Base-by-base conservation (phyloP, 1,284 basidiomycete species). In the Moesziomyces sp. region DNA sequence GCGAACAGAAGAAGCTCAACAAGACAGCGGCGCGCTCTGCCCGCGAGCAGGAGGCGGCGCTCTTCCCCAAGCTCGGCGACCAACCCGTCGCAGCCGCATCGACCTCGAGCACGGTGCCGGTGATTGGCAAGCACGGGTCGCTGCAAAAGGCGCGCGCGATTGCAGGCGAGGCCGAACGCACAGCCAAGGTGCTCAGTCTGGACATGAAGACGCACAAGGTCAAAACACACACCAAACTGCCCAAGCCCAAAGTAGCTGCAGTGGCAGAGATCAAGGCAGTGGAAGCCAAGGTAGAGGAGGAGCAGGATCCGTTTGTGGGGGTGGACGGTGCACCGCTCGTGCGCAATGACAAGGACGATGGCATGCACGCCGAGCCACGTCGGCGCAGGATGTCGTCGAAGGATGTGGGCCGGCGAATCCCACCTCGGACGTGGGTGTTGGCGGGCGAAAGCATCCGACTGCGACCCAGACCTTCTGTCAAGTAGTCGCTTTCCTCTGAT, bases 121-220 rank as follows among this genome's bases (percentile, higher is more conserved):
- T 54, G 21, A 35, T 74, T 6, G 71, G 71, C 55, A 74, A 74
- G 44, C 71, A 74, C 45, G 71, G 71, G 5, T 61, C 65, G 13
- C 26, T 74, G 42, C 54, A 65, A 16, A 69, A 65, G 38, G 71
- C 71, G n/a, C 58, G 57, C 43, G 58, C 58, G 18, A 69, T 74
- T 18, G 71, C 71, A 24, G 50, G 55, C 3, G 72, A 71, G 52
- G 67, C 72, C n/a, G 54, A 67, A 54, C 42, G 72, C 23, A 75
- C 72, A 7, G 63, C 72, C 16, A 75, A 75, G 43, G 72, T 75
- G 26, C 46, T 71, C 46, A 75, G 72, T 43, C 55, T 75, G 28
- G 52, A 75, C 34, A 70, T 71, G 63, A 75, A 75, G 53, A 75
- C 72, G 45, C 72, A 71, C 46, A 70, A 67, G 45, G 46, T 67